Conservation (phyloP, 2,329 filamentous ascomycete genomes). For the Pseudogymnoascus sp. region DNA sequence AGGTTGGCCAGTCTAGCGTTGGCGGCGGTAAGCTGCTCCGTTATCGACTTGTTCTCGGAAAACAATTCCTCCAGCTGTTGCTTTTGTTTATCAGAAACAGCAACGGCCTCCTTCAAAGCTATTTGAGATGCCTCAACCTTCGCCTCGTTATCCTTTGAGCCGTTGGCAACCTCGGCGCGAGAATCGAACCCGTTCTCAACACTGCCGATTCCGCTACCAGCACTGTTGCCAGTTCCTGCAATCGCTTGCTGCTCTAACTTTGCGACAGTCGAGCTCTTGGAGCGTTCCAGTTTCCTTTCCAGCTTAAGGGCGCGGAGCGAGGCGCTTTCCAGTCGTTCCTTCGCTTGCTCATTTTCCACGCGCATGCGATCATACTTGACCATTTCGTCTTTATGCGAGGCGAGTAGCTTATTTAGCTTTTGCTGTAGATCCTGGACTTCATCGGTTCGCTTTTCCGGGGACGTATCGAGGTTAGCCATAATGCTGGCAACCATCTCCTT, state of each 20-base stretch:
- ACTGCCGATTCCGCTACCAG: slow-evolving; percentile 33
- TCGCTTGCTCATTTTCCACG: slow-evolving; percentile 74
- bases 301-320: slow-evolving; percentile 90
- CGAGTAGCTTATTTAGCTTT: slow-evolving; percentile 66
- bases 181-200: slow-evolving; percentile 37
- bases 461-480: slow-evolving; percentile 47
- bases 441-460: slow-evolving; percentile 49
- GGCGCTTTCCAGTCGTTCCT: slow-evolving; percentile 78
- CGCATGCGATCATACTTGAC: slow-evolving; percentile 67
- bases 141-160: slow-evolving; percentile 44
- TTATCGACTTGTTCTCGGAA: slow-evolving; percentile 63
- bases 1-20: slow-evolving; percentile 61
- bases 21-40: slow-evolving; percentile 71
- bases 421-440: slow-evolving; percentile 66
- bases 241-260: slow-evolving; percentile 88
- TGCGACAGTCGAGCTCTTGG: slow-evolving; percentile 80
- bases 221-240: slow-evolving; percentile 46
- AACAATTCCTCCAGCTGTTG: slow-evolving; percentile 77
- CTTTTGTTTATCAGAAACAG: slow-evolving; percentile 73
- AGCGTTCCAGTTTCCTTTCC: slow-evolving; percentile 86
- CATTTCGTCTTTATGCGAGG: slow-evolving; percentile 73
- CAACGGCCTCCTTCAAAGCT: slow-evolving; percentile 69
- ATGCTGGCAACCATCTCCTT: slow-evolving; percentile 65
- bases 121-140: slow-evolving; percentile 61
- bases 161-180: slow-evolving; percentile 46